These are phyloP conservation scores for Astrephomene gubernaculifera DNA, from an alignment of 139 green algal species.

Conservation along the genomic window DNA sequence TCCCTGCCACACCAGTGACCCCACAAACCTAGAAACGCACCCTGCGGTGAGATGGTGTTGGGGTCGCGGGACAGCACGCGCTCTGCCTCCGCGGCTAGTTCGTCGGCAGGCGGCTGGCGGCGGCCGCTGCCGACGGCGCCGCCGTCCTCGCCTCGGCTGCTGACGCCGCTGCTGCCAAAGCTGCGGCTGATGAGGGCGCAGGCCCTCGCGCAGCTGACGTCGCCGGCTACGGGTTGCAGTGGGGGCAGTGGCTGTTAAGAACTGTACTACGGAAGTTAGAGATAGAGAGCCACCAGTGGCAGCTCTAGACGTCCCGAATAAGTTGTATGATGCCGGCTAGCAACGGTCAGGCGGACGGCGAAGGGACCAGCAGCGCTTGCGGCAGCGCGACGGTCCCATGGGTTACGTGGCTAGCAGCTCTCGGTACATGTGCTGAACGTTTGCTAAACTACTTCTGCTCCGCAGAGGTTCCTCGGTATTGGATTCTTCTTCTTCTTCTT, in stretches of 20 bases:
- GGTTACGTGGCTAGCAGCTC: no score
- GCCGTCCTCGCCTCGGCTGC: neutral
- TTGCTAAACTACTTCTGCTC: neutral
- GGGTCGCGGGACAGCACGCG: neutral
- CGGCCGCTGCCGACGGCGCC: neutral
- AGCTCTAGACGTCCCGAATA: neutral
- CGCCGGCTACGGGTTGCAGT: neutral
- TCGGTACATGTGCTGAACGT: neutral
- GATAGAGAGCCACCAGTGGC: neutral
- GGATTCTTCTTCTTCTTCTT: neutral
- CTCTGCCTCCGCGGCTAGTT: constrained; percentile 14
- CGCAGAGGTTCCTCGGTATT: neutral
- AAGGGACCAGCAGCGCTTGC: neutral
- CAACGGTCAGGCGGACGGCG: neutral
- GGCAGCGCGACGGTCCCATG: neutral
- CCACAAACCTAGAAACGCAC: neutral
- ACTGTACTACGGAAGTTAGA: neutral
- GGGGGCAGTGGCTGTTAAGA: neutral
- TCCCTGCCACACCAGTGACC: neutral
- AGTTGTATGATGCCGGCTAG: neutral
- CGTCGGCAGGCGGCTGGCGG: neutral
- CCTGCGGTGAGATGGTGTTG: neutral
- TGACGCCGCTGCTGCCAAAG: neutral
- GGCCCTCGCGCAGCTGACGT: no score
- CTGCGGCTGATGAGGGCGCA: neutral